These are phyloP conservation scores for Sclerotinia minor DNA, from an alignment of 2,329 filamentous ascomycete genomes.

Conservation along the genomic window DNA sequence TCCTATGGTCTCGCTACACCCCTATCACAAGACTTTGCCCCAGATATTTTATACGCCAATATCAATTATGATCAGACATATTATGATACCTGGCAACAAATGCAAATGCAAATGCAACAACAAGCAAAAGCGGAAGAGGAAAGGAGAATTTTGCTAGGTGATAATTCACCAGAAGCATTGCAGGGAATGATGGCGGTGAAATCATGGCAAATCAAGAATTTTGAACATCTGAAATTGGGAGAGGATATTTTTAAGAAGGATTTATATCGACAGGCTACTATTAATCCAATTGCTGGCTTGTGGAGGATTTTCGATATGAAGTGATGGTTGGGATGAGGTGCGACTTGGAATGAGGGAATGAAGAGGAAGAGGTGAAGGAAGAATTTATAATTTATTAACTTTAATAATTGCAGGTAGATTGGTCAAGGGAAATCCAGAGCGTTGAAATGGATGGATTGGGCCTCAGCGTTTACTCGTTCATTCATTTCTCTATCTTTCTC, in stretches of 20 bases:
- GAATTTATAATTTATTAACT: background rate
- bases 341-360: no score
- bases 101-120: background rate
- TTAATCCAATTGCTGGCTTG: conserved; percentile 26
- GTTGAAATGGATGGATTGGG: background rate
- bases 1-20: background rate
- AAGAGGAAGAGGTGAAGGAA: background rate
- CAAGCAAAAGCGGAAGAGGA: conserved; percentile 21
- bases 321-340: background rate
- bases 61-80: conserved; percentile 1
- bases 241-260: conserved; percentile 29
- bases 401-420: background rate
- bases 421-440: no score
- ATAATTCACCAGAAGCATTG: conserved; percentile 27
- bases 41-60: conserved; percentile 14
- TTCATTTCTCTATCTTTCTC: background rate
- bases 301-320: conserved; percentile 31
- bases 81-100: background rate
- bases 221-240: conserved; percentile 26
- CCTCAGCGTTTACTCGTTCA: no score
- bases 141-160: conserved; percentile 26
- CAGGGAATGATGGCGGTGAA: conserved; percentile 28
- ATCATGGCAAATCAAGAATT: conserved; percentile 26
- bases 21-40: conserved; percentile 1
- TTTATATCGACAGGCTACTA: conserved; percentile 25